Conservation (phyloP, 2,329 filamentous ascomycete genomes). For the Colletotrichum agaves region DNA sequence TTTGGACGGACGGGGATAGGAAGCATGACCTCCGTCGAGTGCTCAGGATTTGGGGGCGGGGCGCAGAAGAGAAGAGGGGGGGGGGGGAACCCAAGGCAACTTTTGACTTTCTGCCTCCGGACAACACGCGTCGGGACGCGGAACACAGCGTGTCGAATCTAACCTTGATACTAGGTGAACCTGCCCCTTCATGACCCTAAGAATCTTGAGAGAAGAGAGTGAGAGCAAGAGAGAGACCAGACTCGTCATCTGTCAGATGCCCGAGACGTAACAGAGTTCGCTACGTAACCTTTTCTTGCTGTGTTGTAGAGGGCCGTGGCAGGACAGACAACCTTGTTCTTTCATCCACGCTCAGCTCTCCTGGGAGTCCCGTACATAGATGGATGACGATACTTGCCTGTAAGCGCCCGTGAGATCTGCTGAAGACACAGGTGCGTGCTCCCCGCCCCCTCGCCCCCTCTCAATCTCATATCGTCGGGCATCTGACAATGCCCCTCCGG, state of each 20-base stretch:
- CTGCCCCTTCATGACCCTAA: too few relatives aligned
- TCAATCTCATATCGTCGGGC: background rate
- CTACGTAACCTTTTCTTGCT: background rate
- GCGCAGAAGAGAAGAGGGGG: too few relatives aligned
- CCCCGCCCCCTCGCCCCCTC: too few relatives aligned
- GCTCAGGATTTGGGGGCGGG: too few relatives aligned
- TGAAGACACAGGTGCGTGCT: background rate
- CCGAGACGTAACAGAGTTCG: background rate
- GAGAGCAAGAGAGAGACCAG: too few relatives aligned
- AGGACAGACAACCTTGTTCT: background rate
- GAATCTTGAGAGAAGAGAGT: too few relatives aligned
- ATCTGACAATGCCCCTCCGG: background rate
- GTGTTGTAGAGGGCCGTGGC: background rate
- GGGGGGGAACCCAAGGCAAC: too few relatives aligned
- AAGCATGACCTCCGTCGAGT: too few relatives aligned
- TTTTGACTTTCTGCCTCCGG: background rate
- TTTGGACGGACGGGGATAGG: background rate
- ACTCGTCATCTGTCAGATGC: too few relatives aligned
- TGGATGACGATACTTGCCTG: slow-evolving; percentile 6
- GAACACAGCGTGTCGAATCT: background rate
- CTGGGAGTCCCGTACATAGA: background rate
- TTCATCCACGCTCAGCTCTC: slow-evolving; percentile 6
- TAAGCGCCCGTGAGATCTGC: background rate
- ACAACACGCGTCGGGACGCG: slow-evolving; percentile 7
- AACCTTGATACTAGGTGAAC: too few relatives aligned